Conservation (phyloP, 2,329 filamentous ascomycete species). For the Sclerotinia minor region DNA sequence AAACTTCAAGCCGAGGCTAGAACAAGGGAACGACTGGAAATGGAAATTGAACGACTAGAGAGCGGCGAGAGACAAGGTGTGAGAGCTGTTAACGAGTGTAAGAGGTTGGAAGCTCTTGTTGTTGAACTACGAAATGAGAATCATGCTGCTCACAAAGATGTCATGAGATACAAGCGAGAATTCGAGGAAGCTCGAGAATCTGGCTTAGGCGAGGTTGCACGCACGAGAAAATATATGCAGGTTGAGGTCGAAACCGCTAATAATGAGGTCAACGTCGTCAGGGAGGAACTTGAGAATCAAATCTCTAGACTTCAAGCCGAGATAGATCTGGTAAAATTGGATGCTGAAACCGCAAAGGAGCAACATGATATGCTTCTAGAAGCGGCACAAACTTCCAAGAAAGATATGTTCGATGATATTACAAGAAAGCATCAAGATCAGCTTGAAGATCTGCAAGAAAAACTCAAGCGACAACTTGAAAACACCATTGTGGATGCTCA, state of each 20-base stretch:
- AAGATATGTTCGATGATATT: conserved; percentile 53
- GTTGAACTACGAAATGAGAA: conserved; percentile 65
- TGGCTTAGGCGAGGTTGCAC: conserved; percentile 76
- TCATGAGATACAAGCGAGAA: conserved; percentile 68
- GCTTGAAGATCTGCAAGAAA: conserved; percentile 71
- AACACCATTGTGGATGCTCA: conserved; percentile 80
- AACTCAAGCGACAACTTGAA: conserved; percentile 71
- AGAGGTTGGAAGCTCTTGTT: conserved; percentile 58
- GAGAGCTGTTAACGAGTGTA: conserved; percentile 62
- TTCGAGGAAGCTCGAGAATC: conserved; percentile 81
- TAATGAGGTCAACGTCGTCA: conserved; percentile 79
- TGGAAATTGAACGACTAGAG: conserved; percentile 66
- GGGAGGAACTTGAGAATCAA: conserved; percentile 79
- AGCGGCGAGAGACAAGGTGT: conserved; percentile 64
- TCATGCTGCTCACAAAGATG: conserved; percentile 51
- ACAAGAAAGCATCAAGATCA: conserved; percentile 63
- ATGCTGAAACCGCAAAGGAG: conserved; percentile 77
- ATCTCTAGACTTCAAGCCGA: conserved; percentile 70
- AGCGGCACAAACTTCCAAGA: conserved; percentile 71
- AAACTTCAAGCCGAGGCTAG: conserved; percentile 73
- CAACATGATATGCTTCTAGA: conserved; percentile 83
- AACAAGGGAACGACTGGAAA: conserved; percentile 65
- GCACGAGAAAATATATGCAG: conserved; percentile 76
- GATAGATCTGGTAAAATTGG: conserved; percentile 74
- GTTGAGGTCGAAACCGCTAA: conserved; percentile 81